Evolutionary conservation across 2,329 filamentous ascomycete genomes (phyloP).

Genomic region (Phialophora macrospora): DNA sequence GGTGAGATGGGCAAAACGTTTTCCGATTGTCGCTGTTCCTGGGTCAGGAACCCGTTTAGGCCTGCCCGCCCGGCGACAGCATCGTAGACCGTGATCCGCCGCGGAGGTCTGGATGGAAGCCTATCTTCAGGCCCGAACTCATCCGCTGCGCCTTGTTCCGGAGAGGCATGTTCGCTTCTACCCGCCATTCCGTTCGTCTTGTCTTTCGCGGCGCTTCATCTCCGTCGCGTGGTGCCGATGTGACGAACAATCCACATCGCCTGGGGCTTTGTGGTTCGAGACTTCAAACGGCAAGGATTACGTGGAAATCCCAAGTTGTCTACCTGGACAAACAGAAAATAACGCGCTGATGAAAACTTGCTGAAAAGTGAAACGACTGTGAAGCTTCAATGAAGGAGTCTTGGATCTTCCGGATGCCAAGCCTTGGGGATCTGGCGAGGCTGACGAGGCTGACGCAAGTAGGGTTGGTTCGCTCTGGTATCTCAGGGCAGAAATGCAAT

Average conservation of each 20-base stretch:
- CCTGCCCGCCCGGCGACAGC: slow-evolving; percentile 61
- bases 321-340: background rate
- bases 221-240: no score
- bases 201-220: background rate
- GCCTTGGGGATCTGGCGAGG: background rate
- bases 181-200: background rate
- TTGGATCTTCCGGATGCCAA: background rate
- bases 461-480: background rate
- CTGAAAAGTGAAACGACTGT: background rate
- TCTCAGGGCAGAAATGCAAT: background rate
- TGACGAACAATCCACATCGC: background rate
- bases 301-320: background rate
- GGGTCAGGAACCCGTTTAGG: slow-evolving; percentile 44
- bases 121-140: slow-evolving; percentile 46
- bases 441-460: background rate
- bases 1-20: slow-evolving; percentile 53
- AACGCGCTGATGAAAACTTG: background rate
- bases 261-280: background rate
- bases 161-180: background rate
- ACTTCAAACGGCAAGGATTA: background rate
- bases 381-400: background rate
- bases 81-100: slow-evolving; percentile 56
- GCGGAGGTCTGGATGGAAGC: slow-evolving; percentile 44
- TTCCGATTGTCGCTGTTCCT: slow-evolving; percentile 25
- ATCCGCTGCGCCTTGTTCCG: background rate